phyloP scores from a whole-genome alignment of 768 basidiomycete species.

The Mycena haematopus region DNA sequence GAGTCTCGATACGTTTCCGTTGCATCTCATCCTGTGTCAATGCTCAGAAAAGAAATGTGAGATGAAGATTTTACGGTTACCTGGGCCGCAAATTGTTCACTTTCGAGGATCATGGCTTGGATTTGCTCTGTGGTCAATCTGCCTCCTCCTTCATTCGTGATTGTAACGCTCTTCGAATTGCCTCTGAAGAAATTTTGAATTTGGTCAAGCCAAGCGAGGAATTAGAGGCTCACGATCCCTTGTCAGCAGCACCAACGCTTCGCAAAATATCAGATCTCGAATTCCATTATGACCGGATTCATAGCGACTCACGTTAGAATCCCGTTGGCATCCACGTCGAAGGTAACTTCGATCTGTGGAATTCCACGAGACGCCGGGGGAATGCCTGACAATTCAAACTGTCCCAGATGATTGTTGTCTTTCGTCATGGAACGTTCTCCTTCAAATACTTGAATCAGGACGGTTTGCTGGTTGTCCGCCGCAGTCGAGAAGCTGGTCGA shows the following conservation, averaged over 20 bases:
- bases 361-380: constrained; percentile 89
- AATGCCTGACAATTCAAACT: constrained; percentile 91
- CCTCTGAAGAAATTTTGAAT: constrained; percentile 46
- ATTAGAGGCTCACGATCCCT: constrained; percentile 60
- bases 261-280: constrained; percentile 3
- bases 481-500: constrained; percentile 77
- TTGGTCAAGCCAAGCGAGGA: neutral
- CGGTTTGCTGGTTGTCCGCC: constrained; percentile 87
- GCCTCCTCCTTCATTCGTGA: constrained; percentile 73
- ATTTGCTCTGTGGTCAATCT: constrained; percentile 62
- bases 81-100: constrained; percentile 48
- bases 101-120: constrained; percentile 60
- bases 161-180: constrained; percentile 80
- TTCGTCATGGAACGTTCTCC: constrained; percentile 89
- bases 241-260: constrained; percentile 71
- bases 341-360: constrained; percentile 91
- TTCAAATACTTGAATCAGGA: constrained; percentile 90
- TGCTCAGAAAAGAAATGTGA: constrained; percentile 55
- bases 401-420: constrained; percentile 89
- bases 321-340: constrained; percentile 88
- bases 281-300: constrained; percentile 45
- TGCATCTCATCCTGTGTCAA: constrained; percentile 44
- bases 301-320: constrained; percentile 78
- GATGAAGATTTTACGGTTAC: constrained; percentile 47
- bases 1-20: constrained; percentile 64